These are phyloP conservation scores for Parietaria judaica DNA, from an alignment of 306 rosid species.

Conservation along the genomic window DNA sequence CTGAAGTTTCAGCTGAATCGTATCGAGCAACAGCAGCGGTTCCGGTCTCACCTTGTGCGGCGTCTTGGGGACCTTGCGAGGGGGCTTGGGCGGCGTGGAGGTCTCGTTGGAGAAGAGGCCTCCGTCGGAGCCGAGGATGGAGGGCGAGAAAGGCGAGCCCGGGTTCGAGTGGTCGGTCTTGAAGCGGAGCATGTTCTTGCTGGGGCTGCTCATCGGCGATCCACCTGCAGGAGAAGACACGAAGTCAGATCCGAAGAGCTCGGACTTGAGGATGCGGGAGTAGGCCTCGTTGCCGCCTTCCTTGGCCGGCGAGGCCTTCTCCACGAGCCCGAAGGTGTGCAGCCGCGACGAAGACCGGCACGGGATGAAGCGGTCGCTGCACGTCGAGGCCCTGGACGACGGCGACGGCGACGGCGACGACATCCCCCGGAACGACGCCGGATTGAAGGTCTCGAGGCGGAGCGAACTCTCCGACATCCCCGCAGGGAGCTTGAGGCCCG, in stretches of 20 bases:
- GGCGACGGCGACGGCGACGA: conserved; percentile 28
- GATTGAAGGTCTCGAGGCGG: conserved; percentile 42
- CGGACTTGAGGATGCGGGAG: conserved; percentile 60
- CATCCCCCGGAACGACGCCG: conserved; percentile 44
- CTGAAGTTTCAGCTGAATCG: not conserved
- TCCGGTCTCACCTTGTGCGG: conserved; percentile 63
- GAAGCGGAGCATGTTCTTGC: conserved; percentile 84
- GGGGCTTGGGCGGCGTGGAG: conserved; percentile 90
- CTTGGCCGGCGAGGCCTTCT: conserved; percentile 73
- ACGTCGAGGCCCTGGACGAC: conserved; percentile 49
- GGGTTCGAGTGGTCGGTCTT: conserved; percentile 72
- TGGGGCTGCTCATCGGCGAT: conserved; percentile 68
- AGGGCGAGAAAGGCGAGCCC: conserved; percentile 76
- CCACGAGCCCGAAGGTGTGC: conserved; percentile 74
- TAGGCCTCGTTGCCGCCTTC: conserved; percentile 85
- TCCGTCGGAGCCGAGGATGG: conserved; percentile 45
- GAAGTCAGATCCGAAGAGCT: conserved; percentile 90
- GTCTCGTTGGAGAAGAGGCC: conserved; percentile 36
- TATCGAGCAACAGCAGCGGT: too few relatives aligned
- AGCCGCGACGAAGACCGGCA: conserved; percentile 93
- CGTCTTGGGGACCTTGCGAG: conserved; percentile 91
- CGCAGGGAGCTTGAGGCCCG: conserved; percentile 62
- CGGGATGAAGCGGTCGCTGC: conserved; percentile 95
- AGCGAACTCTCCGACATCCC: conserved; percentile 75
- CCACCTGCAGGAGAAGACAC: conserved; percentile 54